Conservation (phyloP, 2,329 filamentous ascomycete genomes). For the Microthyrium microscopicum region DNA sequence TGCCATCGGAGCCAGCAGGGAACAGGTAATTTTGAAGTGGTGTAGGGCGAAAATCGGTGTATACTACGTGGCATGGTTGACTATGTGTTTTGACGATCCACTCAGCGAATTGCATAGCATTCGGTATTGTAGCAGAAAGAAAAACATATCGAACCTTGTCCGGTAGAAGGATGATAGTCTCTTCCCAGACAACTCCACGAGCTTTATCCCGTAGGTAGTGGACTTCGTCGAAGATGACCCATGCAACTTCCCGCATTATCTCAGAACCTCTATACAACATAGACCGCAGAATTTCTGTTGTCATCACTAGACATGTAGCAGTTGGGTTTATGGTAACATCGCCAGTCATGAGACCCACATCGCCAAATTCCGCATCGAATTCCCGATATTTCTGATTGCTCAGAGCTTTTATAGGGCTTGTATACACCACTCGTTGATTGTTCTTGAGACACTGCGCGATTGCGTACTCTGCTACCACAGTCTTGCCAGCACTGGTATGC, state of each 20-base stretch:
- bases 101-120: conserved; percentile 97
- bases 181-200: conserved; percentile 95
- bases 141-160: conserved; percentile 99
- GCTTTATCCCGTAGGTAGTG: conserved; percentile 94
- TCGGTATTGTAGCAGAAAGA: conserved; percentile 92
- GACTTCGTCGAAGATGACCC: conserved; percentile 97
- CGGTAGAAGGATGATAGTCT: conserved; percentile 92
- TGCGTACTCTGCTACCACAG: conserved; percentile 93
- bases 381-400: conserved; percentile 99
- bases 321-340: conserved; percentile 99
- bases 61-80: conserved; percentile 96
- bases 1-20: conserved; percentile 79
- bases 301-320: conserved; percentile 96
- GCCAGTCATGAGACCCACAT: conserved; percentile 95
- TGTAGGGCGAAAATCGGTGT: conserved; percentile 94
- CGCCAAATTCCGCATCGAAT: conserved; percentile 87
- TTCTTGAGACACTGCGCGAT: conserved; percentile 94
- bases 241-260: conserved; percentile 98
- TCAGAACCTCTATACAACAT: conserved; percentile 98
- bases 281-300: conserved; percentile 93
- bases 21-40: conserved; percentile 97
- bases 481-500: conserved; percentile 95
- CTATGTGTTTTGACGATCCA: conserved; percentile 98
- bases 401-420: conserved; percentile 94
- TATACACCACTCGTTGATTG: conserved; percentile 98